Percentiles rank a stretch among this genome's conserved stretches.
These are phyloP conservation scores for Cladorrhinum sp. DNA, from an alignment of 2,329 filamentous ascomycete genomes.

Conservation along the genomic window DNA sequence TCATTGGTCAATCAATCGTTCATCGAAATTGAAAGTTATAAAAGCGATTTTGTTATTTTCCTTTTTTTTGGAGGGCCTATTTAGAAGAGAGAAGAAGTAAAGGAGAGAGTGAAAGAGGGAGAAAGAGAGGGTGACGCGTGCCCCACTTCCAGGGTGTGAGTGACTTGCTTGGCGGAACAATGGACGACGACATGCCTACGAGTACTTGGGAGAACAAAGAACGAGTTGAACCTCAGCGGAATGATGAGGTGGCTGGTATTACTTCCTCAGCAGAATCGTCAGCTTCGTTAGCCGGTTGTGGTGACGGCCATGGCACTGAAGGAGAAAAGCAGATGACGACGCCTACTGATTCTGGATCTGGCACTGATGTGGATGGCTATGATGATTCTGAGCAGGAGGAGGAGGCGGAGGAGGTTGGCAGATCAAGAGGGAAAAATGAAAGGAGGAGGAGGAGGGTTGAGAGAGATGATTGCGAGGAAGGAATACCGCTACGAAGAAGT, in stretches of 20 bases:
- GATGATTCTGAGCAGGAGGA: constrained; percentile 2
- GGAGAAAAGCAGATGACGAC: not conserved
- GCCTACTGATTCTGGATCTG: constrained; percentile 9
- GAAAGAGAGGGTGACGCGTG: not conserved
- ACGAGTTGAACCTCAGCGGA: not conserved
- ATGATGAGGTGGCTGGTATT: too few species aligned
- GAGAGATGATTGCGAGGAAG: constrained; percentile 6
- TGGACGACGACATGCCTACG: not conserved
- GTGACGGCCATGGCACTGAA: too few species aligned
- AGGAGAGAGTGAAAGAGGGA: too few species aligned
- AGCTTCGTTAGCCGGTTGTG: not conserved
- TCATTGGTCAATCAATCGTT: too few species aligned
- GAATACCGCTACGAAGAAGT: not conserved
- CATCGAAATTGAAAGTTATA: too few species aligned
- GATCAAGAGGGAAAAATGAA: too few species aligned
- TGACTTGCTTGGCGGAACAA: not conserved
- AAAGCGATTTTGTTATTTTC: too few species aligned
- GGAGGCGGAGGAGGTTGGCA: constrained; percentile 10
- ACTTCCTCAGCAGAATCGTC: not conserved
- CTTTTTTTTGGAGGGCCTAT: too few species aligned
- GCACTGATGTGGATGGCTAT: constrained; percentile 9
- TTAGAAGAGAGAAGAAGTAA: too few species aligned
- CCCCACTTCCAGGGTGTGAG: not conserved
- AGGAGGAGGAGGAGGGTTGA: not conserved
- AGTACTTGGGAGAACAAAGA: not conserved